Conservation (phyloP, 352 stramenopile species). For the Phytophthora ohioensis region DNA sequence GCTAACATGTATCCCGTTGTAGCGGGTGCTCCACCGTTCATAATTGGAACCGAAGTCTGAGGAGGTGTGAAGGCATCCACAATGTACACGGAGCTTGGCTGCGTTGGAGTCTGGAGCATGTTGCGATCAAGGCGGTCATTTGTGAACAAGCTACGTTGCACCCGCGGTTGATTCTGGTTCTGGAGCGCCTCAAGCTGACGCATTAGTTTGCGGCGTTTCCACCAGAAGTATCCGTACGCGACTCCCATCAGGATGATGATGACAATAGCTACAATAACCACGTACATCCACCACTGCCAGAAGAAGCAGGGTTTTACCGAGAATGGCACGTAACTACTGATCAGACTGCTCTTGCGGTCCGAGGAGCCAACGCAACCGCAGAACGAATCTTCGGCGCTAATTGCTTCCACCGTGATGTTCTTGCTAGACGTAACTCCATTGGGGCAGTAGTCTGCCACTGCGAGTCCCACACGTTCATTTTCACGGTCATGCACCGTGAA, state of each 20-base stretch:
- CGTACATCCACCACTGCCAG: constrained; percentile 91
- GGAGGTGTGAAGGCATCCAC: constrained; percentile 32
- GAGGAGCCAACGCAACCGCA: constrained; percentile 73
- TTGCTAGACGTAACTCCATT: constrained; percentile 78
- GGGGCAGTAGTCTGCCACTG: constrained; percentile 73
- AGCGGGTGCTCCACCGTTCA: constrained; percentile 19
- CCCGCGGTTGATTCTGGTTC: constrained; percentile 39
- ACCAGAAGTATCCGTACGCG: constrained; percentile 62
- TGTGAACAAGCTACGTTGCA: constrained; percentile 51
- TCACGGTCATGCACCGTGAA: constrained; percentile 86
- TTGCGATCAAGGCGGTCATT: constrained; percentile 50
- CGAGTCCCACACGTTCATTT: constrained; percentile 61
- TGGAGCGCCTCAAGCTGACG: constrained; percentile 50
- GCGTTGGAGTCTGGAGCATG: constrained; percentile 43
- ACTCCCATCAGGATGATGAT: constrained; percentile 63
- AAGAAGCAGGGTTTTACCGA: constrained; percentile 82
- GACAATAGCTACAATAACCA: constrained; percentile 66
- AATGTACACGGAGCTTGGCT: constrained; percentile 42
- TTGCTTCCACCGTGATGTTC: constrained; percentile 61
- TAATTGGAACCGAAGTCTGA: constrained; percentile 20
- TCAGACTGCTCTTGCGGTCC: constrained; percentile 67
- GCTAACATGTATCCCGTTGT: constrained; percentile 39
- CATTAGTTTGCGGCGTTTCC: constrained; percentile 59
- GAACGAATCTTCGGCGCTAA: constrained; percentile 49
- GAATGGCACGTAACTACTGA: constrained; percentile 71